Conservation (phyloP, 2,329 filamentous ascomycete genomes). For the Talaromyces rugulosus region DNA sequence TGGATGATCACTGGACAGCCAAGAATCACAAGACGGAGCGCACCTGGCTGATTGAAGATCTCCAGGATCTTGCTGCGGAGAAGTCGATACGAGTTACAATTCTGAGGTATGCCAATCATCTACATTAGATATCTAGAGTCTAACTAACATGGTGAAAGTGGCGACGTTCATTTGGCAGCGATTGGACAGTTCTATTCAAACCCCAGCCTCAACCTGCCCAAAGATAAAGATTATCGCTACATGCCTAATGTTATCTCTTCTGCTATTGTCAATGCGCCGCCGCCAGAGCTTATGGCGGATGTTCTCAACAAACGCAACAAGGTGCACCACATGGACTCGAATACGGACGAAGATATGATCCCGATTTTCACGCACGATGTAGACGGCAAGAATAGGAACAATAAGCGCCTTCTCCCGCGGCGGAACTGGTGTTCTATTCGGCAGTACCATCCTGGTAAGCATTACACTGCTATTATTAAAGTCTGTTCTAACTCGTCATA, state of each 20-base stretch:
- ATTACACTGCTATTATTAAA: background rate
- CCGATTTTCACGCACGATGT: slow-evolving; percentile 87
- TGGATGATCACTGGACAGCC: slow-evolving; percentile 97
- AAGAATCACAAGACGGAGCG: slow-evolving; percentile 91
- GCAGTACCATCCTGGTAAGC: slow-evolving; percentile 69
- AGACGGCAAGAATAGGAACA: slow-evolving; percentile 84
- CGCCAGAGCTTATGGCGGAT: slow-evolving; percentile 82
- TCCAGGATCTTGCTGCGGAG: slow-evolving; percentile 89
- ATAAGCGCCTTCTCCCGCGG: slow-evolving; percentile 80
- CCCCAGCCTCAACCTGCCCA: slow-evolving; percentile 72
- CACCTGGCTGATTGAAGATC: slow-evolving; percentile 77
- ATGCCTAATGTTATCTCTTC: slow-evolving; percentile 96
- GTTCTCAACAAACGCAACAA: slow-evolving; percentile 91
- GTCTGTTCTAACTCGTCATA: slow-evolving; percentile 48
- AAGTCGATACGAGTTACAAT: slow-evolving; percentile 91
- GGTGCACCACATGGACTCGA: slow-evolving; percentile 57
- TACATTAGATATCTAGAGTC: background rate
- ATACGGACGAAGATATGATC: slow-evolving; percentile 95
- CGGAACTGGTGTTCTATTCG: slow-evolving; percentile 95
- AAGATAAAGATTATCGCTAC: slow-evolving; percentile 90
- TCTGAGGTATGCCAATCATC: slow-evolving; percentile 53
- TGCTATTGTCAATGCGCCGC: slow-evolving; percentile 88
- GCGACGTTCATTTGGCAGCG: slow-evolving; percentile 89
- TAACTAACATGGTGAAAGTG: slow-evolving; percentile 47
- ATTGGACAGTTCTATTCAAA: slow-evolving; percentile 95